Evolutionary conservation across 140 eudicot genomes (phyloP), one percentile per base, ranked within the genome.

Genomic region (Anethum foeniculum): DNA sequence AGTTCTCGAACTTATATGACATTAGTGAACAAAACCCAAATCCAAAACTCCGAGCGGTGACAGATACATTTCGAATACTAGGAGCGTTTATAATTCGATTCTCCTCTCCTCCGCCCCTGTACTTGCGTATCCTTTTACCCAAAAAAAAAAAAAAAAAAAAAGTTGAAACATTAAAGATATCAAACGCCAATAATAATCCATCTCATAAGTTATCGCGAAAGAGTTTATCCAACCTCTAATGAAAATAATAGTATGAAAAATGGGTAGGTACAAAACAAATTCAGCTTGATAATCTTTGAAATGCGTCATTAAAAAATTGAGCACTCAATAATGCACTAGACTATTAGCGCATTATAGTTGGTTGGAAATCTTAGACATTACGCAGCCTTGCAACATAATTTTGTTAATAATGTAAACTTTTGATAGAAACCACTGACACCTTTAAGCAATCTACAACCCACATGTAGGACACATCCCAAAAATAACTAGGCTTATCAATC

Each of bases 381-480:
- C 71, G 36, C 71, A 62, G 71, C 71, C 71, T 62, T 27, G 71
- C 36, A 25, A 27, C 3, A 62, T 25, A 62, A 27, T 27, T 62
- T 62, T 10, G 32, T 25, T 62, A 25, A 62, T 62, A 62, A 62
- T 62, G 71, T 62, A 60, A 23, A 60, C 69, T 60, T n/a, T 60
- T 60, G 30, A 8, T n/a, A 10, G 32, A 62, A 62, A 62, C 36
- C 71, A 25, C 36, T 0, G 36, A 62, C 71, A 62, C 71, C 36
- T 25, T 62, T 27, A 62, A 62, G 71, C 71, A 62, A 62, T 62
- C 71, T 62, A 10, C 5, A 25, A 62, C 71, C 71, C 71, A 62
- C 71, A 62, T 60, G 69, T 60, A 60, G 69, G 69, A 60, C 69
- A 60, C 32, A n/a, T 25, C 71, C 71, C 12, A 27, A 62, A 62